Conservation (phyloP, 2,329 filamentous ascomycete genomes). For the Penicillium sp. region DNA sequence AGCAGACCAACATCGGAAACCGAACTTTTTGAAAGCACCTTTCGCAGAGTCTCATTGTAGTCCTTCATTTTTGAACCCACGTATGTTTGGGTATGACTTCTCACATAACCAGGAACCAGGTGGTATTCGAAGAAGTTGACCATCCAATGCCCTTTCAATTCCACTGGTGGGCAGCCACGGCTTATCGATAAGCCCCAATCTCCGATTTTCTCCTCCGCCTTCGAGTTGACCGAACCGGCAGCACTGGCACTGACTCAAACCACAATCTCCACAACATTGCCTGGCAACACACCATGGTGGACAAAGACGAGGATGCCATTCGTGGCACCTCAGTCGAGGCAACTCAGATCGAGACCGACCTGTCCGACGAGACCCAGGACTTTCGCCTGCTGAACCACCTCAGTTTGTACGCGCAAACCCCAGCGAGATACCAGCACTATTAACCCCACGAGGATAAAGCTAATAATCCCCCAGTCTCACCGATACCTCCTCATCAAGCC, state of each 20-base stretch:
- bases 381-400: conserved; percentile 73
- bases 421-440: background rate
- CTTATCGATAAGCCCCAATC: conserved; percentile 31
- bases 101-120: no score
- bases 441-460: conserved; percentile 47
- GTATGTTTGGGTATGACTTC: background rate
- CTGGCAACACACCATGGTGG: conserved; percentile 41
- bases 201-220: conserved; percentile 21
- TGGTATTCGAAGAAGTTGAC: no score
- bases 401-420: conserved; percentile 47
- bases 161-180: no score
- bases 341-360: conserved; percentile 59
- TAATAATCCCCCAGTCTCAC: conserved; percentile 31
- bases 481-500: conserved; percentile 46
- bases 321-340: conserved; percentile 33
- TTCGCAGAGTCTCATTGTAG: conserved; percentile 25
- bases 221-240: background rate
- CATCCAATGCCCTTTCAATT: no score
- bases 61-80: conserved; percentile 4
- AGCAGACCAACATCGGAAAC: background rate
- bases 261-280: no score
- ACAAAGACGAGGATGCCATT: conserved; percentile 49
- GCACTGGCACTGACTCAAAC: no score
- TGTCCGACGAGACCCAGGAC: conserved; percentile 82
- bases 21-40: conserved; percentile 6